These are phyloP conservation scores for Fragilariopsis cylindrus DNA, from an alignment of 108 stramenopile genomes.

Conservation along the genomic window DNA sequence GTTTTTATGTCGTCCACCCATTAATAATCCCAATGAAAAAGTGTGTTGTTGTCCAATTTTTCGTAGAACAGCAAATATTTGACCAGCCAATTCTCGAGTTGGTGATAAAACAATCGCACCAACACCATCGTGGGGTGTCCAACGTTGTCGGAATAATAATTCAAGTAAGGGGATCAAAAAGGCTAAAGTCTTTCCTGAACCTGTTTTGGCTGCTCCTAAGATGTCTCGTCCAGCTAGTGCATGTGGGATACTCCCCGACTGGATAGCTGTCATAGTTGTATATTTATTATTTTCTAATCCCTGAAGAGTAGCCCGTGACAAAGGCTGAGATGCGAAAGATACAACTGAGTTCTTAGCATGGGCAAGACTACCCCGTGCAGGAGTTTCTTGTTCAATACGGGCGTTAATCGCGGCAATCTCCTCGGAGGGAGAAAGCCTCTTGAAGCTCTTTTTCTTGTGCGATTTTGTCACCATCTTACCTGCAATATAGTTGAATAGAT, in stretches of 20 bases:
- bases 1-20: slow-evolving; percentile 76
- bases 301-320: slow-evolving; percentile 64
- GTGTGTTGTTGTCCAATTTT: slow-evolving; percentile 83
- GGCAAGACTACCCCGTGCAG: slow-evolving; percentile 65
- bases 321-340: slow-evolving; percentile 74
- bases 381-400: slow-evolving; percentile 68
- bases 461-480: no score
- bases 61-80: slow-evolving; percentile 95
- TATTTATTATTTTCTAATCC: slow-evolving; percentile 82
- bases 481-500: no score
- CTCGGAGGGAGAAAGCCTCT: slow-evolving; percentile 22
- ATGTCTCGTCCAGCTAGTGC: slow-evolving; percentile 91
- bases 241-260: slow-evolving; percentile 92
- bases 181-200: slow-evolving; percentile 90
- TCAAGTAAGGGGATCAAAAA: slow-evolving; percentile 92
- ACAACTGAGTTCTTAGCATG: slow-evolving; percentile 59
- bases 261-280: slow-evolving; percentile 90
- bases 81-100: slow-evolving; percentile 99
- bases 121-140: slow-evolving; percentile 85
- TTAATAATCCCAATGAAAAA: slow-evolving; percentile 93
- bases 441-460: slow-evolving; percentile 11
- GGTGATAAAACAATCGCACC: slow-evolving; percentile 95
- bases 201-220: slow-evolving; percentile 93
- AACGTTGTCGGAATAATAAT: slow-evolving; percentile 73
- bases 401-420: slow-evolving; percentile 49